Evolutionary conservation across 2,329 filamentous ascomycete species (phyloP).

Genomic region (Xylaria sp.): DNA sequence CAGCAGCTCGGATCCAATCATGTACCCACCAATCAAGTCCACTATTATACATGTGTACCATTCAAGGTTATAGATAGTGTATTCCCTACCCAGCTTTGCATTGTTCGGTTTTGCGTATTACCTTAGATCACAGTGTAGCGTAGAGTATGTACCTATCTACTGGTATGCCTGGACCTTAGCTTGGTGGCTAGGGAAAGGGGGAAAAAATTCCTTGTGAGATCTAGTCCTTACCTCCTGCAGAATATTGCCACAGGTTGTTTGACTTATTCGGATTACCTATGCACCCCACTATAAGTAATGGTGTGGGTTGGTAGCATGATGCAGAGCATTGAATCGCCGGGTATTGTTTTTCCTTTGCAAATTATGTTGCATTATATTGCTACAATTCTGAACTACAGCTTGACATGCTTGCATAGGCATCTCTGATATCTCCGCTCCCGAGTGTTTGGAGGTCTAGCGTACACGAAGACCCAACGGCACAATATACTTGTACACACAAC

Average conservation of each 20-base stretch:
- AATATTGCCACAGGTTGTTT: too few species aligned
- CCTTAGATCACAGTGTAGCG: too few species aligned
- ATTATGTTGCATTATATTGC: neutral
- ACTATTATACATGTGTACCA: neutral
- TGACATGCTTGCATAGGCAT: neutral
- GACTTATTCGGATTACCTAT: too few species aligned
- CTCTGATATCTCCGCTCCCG: neutral
- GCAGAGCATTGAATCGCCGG: neutral
- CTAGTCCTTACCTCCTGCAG: too few species aligned
- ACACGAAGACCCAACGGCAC: constrained; percentile 5
- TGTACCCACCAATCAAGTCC: constrained; percentile 1
- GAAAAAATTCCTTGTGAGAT: too few species aligned
- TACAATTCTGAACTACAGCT: constrained; percentile 1
- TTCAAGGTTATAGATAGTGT: neutral
- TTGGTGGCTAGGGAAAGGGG: too few species aligned
- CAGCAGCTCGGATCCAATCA: neutral
- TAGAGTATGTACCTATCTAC: neutral
- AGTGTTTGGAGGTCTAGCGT: constrained; percentile 1
- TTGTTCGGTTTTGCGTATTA: neutral
- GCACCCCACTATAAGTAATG: too few species aligned
- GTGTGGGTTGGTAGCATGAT: neutral
- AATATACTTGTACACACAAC: constrained; percentile 32
- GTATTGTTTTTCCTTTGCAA: neutral
- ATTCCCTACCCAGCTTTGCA: neutral
- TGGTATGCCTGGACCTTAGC: neutral